Evolutionary conservation across 805 yeast species (phyloP).

Genomic region (Teunomyces lycoperdinae): DNA sequence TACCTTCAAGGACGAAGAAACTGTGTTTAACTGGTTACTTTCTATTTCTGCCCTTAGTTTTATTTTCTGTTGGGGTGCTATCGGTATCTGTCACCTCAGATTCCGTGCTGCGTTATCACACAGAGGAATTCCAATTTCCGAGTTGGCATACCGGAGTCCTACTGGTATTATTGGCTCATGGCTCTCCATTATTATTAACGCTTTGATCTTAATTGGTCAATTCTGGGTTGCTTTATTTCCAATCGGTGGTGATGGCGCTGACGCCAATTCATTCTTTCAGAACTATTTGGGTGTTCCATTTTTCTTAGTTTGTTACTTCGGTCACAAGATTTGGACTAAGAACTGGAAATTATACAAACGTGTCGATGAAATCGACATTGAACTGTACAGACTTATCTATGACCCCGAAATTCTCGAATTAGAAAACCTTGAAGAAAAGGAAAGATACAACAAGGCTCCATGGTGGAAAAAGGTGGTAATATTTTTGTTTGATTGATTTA

Average conservation of each 20-base stretch:
- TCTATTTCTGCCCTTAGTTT: slow-evolving; percentile 28
- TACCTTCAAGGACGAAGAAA: slow-evolving; percentile 28
- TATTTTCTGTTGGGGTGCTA: slow-evolving; percentile 24
- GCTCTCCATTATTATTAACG: slow-evolving; percentile 20
- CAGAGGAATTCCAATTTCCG: slow-evolving; percentile 18
- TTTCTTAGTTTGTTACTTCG: slow-evolving; percentile 19
- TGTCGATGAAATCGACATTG: slow-evolving; percentile 20
- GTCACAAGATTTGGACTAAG: slow-evolving; percentile 21
- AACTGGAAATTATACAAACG: slow-evolving; percentile 21
- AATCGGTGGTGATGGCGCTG: slow-evolving; percentile 14
- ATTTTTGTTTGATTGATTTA: slow-evolving; percentile 9
- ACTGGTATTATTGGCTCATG: slow-evolving; percentile 25
- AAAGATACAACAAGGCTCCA: slow-evolving; percentile 11
- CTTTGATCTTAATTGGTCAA: slow-evolving; percentile 24
- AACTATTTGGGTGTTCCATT: slow-evolving; percentile 26
- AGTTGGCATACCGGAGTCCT: slow-evolving; percentile 24
- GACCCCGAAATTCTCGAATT: slow-evolving; percentile 22
- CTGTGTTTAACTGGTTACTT: slow-evolving; percentile 28
- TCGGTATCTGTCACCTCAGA: slow-evolving; percentile 26
- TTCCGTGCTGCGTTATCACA: slow-evolving; percentile 27
- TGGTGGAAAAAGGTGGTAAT: slow-evolving; percentile 12
- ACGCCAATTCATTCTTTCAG: slow-evolving; percentile 23
- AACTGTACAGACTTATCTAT: slow-evolving; percentile 18
- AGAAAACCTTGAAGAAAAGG: slow-evolving; percentile 20
- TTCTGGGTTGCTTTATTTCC: slow-evolving; percentile 30